Percentiles rank a stretch among this genome's conserved stretches.
Conservation (phyloP, 2,329 filamentous ascomycete species). For the Colletotrichum lupini region DNA sequence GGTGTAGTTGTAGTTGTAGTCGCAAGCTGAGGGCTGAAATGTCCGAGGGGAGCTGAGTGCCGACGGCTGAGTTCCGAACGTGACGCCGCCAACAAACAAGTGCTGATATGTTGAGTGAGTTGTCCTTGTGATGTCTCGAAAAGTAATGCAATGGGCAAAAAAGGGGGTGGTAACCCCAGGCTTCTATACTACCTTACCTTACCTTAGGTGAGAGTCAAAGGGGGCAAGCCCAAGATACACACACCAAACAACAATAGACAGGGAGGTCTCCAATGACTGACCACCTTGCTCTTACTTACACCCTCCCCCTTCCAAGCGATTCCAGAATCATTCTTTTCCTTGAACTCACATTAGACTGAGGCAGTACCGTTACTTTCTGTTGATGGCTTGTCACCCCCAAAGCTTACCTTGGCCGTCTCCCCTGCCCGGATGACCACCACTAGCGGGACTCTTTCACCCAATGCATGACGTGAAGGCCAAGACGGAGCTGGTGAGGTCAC, state of each 20-base stretch:
- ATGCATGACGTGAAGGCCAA: neutral
- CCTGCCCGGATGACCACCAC: neutral
- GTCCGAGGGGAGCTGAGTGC: neutral
- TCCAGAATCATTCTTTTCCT: neutral
- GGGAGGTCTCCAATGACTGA: neutral
- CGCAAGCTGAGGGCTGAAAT: neutral
- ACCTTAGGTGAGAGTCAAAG: neutral
- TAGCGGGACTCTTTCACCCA: neutral
- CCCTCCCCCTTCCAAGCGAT: neutral
- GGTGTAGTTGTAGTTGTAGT: neutral
- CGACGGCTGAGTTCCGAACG: neutral
- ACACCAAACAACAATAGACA: neutral
- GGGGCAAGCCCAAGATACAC: neutral
- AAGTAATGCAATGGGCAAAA: neutral
- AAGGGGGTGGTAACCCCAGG: neutral
- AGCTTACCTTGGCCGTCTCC: neutral
- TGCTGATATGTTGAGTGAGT: neutral
- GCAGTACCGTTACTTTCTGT: neutral
- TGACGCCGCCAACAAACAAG: neutral
- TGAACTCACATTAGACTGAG: neutral
- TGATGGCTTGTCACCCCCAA: neutral
- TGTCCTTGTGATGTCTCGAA: neutral
- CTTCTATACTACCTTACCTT: neutral
- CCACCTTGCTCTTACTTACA: neutral
- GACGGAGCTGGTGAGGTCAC: constrained; percentile 9